phyloP scores from a whole-genome alignment of 1,139 yeast genomes.

The Lodderomyces metapsilosis region DNA sequence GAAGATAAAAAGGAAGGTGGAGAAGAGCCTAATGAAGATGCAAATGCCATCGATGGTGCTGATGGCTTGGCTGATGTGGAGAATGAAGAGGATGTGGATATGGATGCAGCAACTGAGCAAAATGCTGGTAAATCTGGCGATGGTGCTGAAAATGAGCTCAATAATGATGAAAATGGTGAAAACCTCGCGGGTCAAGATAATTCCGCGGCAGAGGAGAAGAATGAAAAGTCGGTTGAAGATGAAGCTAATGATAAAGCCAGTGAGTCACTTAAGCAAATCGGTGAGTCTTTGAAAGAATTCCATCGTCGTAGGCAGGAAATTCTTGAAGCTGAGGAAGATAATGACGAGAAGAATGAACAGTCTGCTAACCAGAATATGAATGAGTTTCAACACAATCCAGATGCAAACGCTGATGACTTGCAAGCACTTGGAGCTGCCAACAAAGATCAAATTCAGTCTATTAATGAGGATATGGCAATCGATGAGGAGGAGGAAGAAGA shows the following conservation, averaged over 20 bases:
- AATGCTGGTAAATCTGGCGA: slow-evolving; percentile 69
- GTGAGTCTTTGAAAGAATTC: slow-evolving; percentile 88
- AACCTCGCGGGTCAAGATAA: neutral
- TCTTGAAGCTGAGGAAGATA: slow-evolving; percentile 53
- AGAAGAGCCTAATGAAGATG: slow-evolving; percentile 20
- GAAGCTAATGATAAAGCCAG: slow-evolving; percentile 69
- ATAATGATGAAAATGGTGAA: slow-evolving; percentile 2
- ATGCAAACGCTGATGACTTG: slow-evolving; percentile 77
- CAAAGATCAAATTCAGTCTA: slow-evolving; percentile 71
- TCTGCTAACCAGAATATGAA: slow-evolving; percentile 70
- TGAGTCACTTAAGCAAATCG: slow-evolving; percentile 81
- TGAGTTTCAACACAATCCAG: slow-evolving; percentile 90
- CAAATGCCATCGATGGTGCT: slow-evolving; percentile 25
- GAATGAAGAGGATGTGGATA: slow-evolving; percentile 39
- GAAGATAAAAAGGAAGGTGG: slow-evolving; percentile 51
- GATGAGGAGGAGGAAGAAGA: slow-evolving; percentile 40
- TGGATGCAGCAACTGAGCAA: slow-evolving; percentile 56
- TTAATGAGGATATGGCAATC: slow-evolving; percentile 84
- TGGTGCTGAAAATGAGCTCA: slow-evolving; percentile 70
- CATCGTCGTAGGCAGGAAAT: slow-evolving; percentile 90
- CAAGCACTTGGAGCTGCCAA: slow-evolving; percentile 93
- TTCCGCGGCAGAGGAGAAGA: slow-evolving; percentile 71
- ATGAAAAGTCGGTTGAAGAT: slow-evolving; percentile 41
- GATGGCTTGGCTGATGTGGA: slow-evolving; percentile 40
- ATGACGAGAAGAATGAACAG: slow-evolving; percentile 30